A percentile compares a stretch with the other conserved stretches of the same genome.
Conservation (phyloP, 169 alveolate species). For the Hepatocystis sp. region DNA sequence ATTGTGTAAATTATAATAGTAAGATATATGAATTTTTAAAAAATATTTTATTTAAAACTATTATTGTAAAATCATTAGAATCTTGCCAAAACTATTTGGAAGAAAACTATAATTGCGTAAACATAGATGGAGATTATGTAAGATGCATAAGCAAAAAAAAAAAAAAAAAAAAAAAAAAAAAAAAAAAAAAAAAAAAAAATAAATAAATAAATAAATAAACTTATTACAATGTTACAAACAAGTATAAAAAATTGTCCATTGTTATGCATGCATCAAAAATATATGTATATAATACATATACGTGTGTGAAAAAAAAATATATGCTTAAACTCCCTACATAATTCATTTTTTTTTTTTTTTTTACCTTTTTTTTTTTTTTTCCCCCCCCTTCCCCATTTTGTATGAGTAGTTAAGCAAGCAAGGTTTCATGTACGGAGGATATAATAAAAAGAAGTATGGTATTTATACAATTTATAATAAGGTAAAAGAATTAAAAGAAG, state of each 20-base stretch:
- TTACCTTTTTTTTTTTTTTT: not conserved
- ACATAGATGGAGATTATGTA: constrained; percentile 73
- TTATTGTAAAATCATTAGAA: constrained; percentile 65
- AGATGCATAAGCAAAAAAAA: constrained; percentile 3
- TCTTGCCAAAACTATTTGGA: constrained; percentile 57
- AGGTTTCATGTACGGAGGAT: constrained; percentile 73
- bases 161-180: constrained; percentile 2
- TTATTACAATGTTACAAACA: too few species aligned
- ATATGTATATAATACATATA: too few species aligned
- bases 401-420: constrained; percentile 75
- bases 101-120: constrained; percentile 60
- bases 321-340: too few species aligned
- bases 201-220: too few species aligned
- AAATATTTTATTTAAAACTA: constrained; percentile 64
- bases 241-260: not conserved
- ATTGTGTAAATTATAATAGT: constrained; percentile 63
- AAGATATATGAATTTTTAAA: constrained; percentile 64
- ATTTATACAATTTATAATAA: constrained; percentile 52
- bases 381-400: constrained; percentile 2
- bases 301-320: too few species aligned
- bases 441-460: constrained; percentile 65
- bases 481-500: constrained; percentile 45
- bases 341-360: too few species aligned
- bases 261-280: not conserved
- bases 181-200: too few species aligned